A percentile compares a stretch with the other conserved stretches of the same genome.
Evolutionary conservation across 2,329 filamentous ascomycete genomes (phyloP).

Genomic region (Penicillium fuscoglaucum): DNA sequence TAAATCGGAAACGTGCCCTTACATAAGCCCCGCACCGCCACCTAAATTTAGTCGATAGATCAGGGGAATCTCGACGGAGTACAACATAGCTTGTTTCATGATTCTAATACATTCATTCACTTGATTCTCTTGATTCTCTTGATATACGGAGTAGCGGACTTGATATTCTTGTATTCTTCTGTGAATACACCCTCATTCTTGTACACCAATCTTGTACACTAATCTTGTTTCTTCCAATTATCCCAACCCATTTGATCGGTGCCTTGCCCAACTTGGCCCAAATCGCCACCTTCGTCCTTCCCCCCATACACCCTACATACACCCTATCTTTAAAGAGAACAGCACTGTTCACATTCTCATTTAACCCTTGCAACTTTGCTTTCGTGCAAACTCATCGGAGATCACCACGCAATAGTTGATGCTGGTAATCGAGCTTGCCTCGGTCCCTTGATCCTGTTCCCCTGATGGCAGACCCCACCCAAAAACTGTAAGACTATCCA

Average conservation of each 20-base stretch:
- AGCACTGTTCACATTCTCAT: neutral
- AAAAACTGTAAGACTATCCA: slow-evolving; percentile 26
- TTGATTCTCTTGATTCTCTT: neutral
- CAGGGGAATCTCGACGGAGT: slow-evolving; percentile 7
- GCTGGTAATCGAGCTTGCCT: slow-evolving; percentile 11
- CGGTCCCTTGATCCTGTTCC: slow-evolving; percentile 3
- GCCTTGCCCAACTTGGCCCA: slow-evolving; percentile 15
- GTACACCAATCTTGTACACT: slow-evolving; percentile 19
- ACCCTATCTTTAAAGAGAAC: neutral
- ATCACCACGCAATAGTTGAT: slow-evolving; percentile 18
- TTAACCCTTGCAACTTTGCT: neutral
- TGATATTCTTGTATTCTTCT: neutral
- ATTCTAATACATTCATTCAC: neutral
- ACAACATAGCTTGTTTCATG: neutral
- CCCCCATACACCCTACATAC: slow-evolving; percentile 7
- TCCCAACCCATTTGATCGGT: slow-evolving; percentile 23
- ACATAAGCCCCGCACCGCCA: slow-evolving; percentile 13
- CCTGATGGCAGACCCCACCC: slow-evolving; percentile 31
- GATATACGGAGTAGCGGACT: neutral
- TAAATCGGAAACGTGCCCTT: slow-evolving; percentile 3
- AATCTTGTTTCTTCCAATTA: slow-evolving; percentile 20
- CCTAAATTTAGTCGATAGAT: neutral
- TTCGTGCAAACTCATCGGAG: neutral
- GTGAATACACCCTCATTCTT: slow-evolving; percentile 21
- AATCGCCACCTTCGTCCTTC: slow-evolving; percentile 18